Evolutionary conservation across 495 filamentous ascomycete species (phyloP), one percentile per base, ranked within the genome.

Genomic region (Haplographium delicatum): DNA sequence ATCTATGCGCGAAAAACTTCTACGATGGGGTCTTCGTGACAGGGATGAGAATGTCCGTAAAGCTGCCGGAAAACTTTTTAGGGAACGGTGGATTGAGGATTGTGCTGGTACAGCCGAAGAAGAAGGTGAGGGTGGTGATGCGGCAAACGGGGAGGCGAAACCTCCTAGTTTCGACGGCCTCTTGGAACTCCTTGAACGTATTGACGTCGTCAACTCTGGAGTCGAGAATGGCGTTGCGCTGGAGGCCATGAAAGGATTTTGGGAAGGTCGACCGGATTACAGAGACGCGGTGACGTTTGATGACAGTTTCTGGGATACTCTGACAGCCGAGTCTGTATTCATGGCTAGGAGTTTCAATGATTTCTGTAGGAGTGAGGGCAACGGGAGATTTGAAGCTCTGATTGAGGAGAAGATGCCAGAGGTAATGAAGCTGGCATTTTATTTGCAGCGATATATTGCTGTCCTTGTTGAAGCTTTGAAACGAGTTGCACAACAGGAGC

Each of bases 71-170:
- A 84, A 89, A 38, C 72, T 97, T 35, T 99, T 97, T 69, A 84
- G 84, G 51, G 91, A 95, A 64, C 80, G 89, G 4, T 99, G 93
- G 93, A 86, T 99, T 47, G 90, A 96, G 60, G 89, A 96, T 63
- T 93, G 88, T 61, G 89, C 86, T 4, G 83, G 84, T 3, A 80
- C 79, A 30, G 68, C 73, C 10, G 70, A 70, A 5, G 59, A 64
- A 26, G 71, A 78, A 47, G 71, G 62, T 10, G 65, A 62, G 33
- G 54, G 39, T 23, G 65, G 55, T 2, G 71, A 72, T 11, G 72
- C 68, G 0, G 63, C 64, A 33, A 61, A 65, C 40, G 63, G 57
- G 18, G 76, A 77, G 39, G 63, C 81, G 0, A 73, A 78, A 8
- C 65, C 73, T 5, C 88, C 88, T 1, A 88, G 72, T 52, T 73